phyloP scores from a whole-genome alignment of 2,329 filamentous ascomycete species.

The Aspergillus hiratsukae region DNA sequence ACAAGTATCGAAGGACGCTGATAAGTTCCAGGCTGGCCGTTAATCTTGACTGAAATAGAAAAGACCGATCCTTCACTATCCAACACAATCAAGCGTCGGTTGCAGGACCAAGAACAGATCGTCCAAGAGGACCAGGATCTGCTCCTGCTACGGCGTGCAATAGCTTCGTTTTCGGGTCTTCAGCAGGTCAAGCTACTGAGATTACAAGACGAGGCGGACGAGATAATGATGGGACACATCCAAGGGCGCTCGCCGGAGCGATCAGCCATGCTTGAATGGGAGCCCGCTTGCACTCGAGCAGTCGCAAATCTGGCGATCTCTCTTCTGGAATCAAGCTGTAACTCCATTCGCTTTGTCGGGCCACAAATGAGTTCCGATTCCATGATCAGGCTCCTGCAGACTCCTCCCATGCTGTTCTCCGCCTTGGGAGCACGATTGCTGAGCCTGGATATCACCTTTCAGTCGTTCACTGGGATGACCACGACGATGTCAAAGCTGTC shows the following conservation, averaged over 20 bases:
- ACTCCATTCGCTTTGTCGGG: constrained; percentile 57
- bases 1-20: constrained; percentile 11
- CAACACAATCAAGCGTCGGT: constrained; percentile 27
- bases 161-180: constrained; percentile 55
- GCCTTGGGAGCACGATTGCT: constrained; percentile 54
- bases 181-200: constrained; percentile 63
- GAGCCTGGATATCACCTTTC: constrained; percentile 61
- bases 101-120: constrained; percentile 42
- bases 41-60: constrained; percentile 19
- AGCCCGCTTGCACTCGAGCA: constrained; percentile 58
- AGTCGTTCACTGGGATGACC: constrained; percentile 54
- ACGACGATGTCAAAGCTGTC: constrained; percentile 56
- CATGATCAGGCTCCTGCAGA: constrained; percentile 48
- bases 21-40: constrained; percentile 27
- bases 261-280: constrained; percentile 55
- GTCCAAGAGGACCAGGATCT: constrained; percentile 50
- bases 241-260: constrained; percentile 43
- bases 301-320: constrained; percentile 56
- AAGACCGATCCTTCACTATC: constrained; percentile 18
- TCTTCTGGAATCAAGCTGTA: constrained; percentile 52
- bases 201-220: constrained; percentile 57
- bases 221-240: constrained; percentile 50
- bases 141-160: constrained; percentile 50
- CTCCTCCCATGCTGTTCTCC: constrained; percentile 46
- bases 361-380: constrained; percentile 60